phyloP scores from a whole-genome alignment of 1,284 basidiomycete genomes.

The Leccinum cinnamomeum region DNA sequence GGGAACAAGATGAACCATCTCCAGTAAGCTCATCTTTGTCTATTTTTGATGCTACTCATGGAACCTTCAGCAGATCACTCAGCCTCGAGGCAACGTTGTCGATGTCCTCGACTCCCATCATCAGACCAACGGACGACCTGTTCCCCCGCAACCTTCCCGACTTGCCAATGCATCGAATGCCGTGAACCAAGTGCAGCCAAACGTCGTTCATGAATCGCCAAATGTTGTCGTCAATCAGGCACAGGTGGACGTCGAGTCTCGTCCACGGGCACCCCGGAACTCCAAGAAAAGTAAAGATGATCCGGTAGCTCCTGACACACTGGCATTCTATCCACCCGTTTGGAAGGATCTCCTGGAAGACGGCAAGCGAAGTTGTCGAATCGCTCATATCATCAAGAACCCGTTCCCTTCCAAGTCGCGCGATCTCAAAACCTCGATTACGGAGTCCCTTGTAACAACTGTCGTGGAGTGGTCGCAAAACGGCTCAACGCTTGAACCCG shows the following conservation, averaged over 20 bases:
- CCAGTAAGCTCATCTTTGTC: background rate
- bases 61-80: background rate
- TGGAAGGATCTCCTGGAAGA: background rate
- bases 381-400: background rate
- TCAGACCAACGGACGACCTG: background rate
- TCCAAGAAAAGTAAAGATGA: background rate
- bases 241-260: background rate
- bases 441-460: slow-evolving; percentile 1
- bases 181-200: background rate
- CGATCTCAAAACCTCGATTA: background rate
- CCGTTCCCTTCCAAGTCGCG: background rate
- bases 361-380: background rate
- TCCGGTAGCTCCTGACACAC: background rate
- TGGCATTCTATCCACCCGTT: background rate
- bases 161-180: background rate
- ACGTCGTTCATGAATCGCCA: background rate
- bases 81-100: background rate
- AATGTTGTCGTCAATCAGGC: background rate
- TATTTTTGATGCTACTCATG: background rate
- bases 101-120: background rate
- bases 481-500: background rate
- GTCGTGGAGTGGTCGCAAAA: background rate
- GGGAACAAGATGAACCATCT: background rate
- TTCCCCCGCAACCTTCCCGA: background rate
- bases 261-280: background rate